Evolutionary conservation across 352 stramenopile species (phyloP), one percentile per base, ranked within the genome.

Genomic region (Phytophthora tubulina): DNA sequence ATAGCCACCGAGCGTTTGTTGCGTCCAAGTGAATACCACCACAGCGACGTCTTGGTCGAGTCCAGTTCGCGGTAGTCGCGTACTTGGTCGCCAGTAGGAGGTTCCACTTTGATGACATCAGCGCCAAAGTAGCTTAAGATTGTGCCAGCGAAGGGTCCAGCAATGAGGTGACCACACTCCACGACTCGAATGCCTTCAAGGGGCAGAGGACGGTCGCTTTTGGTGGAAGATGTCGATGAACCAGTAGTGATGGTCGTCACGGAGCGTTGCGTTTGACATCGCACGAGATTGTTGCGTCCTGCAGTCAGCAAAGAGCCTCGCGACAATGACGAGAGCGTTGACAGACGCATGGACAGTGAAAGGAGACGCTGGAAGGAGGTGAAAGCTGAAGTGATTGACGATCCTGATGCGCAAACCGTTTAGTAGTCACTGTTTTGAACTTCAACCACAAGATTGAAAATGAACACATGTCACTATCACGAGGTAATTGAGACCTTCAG

Each of bases 51-150:
- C 63, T 85, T 81, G 51, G 75, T 87, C 27, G 71, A 60, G 62
- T 96, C 89, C 39, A 96, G 70, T 57, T 91, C 74, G 36, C 90
- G 87, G 63, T 92, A 96, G 66, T 88, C 82, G 33, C 91, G 89
- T 63, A 96, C 73, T 54, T 96, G 88, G 56, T 97, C 91, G 10
- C 91, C 91, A 13, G 80, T 92, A 4, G 88, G 91, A 9, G 89
- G 88, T 70, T 97, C 91, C 38, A 97, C 87, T 60, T 97, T 97
- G 82, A 97, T 97, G 50, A 97, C 90, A 73, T 97, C 90, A 4
- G 91, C 91, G 33, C 91, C 91, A 72, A 96, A 97, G 79, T 97
- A 96, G 70, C 77, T 91, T 49, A 97, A 63, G 58, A 97, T 96
- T 55, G 86, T 94, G 13, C 80, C 88, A 7, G 88, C 88, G 67